Base-by-base conservation (phyloP, 768 basidiomycete genomes). In the Russula vinacea region DNA sequence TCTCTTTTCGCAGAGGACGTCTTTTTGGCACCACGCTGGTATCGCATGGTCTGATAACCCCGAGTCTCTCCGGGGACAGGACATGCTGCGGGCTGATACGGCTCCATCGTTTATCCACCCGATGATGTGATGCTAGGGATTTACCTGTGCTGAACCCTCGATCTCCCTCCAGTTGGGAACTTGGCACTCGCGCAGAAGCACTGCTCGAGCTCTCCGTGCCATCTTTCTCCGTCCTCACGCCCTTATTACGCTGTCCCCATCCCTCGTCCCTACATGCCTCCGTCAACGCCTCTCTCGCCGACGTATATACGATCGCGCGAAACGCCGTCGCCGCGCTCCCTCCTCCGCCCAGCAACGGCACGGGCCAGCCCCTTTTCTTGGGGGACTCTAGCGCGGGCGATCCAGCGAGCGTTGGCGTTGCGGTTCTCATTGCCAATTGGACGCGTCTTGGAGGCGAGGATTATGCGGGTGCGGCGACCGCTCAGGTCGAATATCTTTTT, bases 401-500 rank as follows among this genome's bases (percentile, higher is more conserved):
- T 70, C 92, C 93, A 0, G 84, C 92, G 0, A 87, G 85, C 52
- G 80, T 89, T n/a, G 91, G 90, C 2, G 80, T 88, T 37, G 80
- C 86, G 0, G 84, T 91, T 26, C 78, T 92, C 40, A 72, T 84
- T 16, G 82, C 83, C n/a, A 82, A 84, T 67, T 83, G 81, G 80
- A 83, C 83, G 0, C 73, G 74, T n/a, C 65, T 70, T 39, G 81
- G 80, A 32, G 76, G 75, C 26, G 74, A 82, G 11, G 77, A 86
- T 68, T 92, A 86, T 72, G 81, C 81, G 0, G 78, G 77, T 2
- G 90, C 89, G 32, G 89, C 88, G 24, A 73, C 66, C 57, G 81
- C 84, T 64, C 88, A 94, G 73, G 75, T 92, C 5, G 75, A 84
- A 13, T 94, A 78, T 70, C 71, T 93, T 40, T 75, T 86, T 26